phyloP scores from a whole-genome alignment of 768 basidiomycete species.

The Lentinula detonsa region DNA sequence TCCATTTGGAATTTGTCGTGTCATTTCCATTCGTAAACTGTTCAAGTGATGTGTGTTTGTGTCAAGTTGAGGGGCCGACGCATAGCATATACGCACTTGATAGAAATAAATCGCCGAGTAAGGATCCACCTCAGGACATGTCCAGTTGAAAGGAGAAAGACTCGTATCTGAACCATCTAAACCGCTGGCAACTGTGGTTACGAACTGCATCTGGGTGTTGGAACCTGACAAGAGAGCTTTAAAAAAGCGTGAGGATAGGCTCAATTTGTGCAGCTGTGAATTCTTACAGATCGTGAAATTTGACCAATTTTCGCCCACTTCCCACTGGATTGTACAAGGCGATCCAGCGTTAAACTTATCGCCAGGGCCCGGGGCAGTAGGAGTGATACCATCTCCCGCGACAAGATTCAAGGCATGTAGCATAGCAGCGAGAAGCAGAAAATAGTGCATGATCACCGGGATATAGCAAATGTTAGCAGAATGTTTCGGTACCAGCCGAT shows the following conservation, averaged over 20 bases:
- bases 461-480: not conserved
- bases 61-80: not conserved
- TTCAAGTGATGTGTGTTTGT: not conserved
- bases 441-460: slow-evolving; percentile 5
- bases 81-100: slow-evolving; percentile 17
- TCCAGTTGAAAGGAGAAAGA: slow-evolving; percentile 27
- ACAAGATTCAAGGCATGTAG: slow-evolving; percentile 4
- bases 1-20: slow-evolving; percentile 22
- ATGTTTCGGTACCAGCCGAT: slow-evolving; percentile 1
- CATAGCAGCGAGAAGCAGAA: slow-evolving; percentile 6
- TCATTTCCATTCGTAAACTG: slow-evolving; percentile 25
- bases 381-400: slow-evolving; percentile 17
- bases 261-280: not conserved
- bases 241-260: not conserved
- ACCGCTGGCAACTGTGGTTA: slow-evolving; percentile 20
- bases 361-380: slow-evolving; percentile 32
- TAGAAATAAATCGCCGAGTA: slow-evolving; percentile 35
- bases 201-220: slow-evolving; percentile 26
- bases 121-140: slow-evolving; percentile 29
- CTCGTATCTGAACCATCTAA: slow-evolving; percentile 23
- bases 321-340: slow-evolving; percentile 29
- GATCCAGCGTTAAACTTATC: slow-evolving; percentile 25
- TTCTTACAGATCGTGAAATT: slow-evolving; percentile 30
- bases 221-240: slow-evolving; percentile 35
- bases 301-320: slow-evolving; percentile 22